Conservation (phyloP, 495 filamentous ascomycete genomes). For the Hypomontagnella submonticulosa region DNA sequence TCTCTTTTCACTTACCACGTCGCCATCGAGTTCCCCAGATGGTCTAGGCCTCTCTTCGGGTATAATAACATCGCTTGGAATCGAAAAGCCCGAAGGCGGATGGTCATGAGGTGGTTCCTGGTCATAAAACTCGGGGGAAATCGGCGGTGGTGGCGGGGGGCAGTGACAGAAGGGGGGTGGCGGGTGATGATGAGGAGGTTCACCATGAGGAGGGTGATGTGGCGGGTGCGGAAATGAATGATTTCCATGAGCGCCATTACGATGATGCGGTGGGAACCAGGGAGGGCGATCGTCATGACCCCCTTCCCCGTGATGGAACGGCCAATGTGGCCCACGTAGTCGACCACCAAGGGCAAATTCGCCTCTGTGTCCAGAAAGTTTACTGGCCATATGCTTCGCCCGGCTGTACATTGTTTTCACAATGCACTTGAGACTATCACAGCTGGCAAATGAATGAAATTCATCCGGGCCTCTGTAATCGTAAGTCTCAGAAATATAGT, state of each 20-base stretch:
- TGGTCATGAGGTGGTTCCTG: constrained; percentile 12
- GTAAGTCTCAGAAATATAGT: constrained; percentile 43
- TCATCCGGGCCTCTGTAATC: constrained; percentile 28
- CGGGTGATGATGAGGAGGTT: constrained; percentile 27
- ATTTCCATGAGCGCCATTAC: constrained; percentile 29
- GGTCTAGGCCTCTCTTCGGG: constrained; percentile 7
- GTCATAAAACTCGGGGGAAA: constrained; percentile 4
- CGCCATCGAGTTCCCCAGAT: background rate
- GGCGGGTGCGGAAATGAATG: constrained; percentile 40
- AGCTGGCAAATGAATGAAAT: constrained; percentile 37
- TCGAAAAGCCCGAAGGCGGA: constrained; percentile 7
- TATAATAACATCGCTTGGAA: background rate
- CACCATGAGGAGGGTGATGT: constrained; percentile 36
- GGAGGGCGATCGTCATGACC: constrained; percentile 29
- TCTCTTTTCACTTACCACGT: constrained; percentile 25
- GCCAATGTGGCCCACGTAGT: constrained; percentile 24
- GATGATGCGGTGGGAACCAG: constrained; percentile 29
- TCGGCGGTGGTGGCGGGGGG: constrained; percentile 25
- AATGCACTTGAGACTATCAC: constrained; percentile 46
- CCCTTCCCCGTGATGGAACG: constrained; percentile 22
- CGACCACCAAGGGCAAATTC: constrained; percentile 26
- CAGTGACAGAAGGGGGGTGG: constrained; percentile 43
- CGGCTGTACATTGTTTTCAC: constrained; percentile 40
- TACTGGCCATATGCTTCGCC: constrained; percentile 40
- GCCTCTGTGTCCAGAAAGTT: constrained; percentile 35